Evolutionary conservation across 768 basidiomycete species (phyloP).

Genomic region (Termitomyces sp.): DNA sequence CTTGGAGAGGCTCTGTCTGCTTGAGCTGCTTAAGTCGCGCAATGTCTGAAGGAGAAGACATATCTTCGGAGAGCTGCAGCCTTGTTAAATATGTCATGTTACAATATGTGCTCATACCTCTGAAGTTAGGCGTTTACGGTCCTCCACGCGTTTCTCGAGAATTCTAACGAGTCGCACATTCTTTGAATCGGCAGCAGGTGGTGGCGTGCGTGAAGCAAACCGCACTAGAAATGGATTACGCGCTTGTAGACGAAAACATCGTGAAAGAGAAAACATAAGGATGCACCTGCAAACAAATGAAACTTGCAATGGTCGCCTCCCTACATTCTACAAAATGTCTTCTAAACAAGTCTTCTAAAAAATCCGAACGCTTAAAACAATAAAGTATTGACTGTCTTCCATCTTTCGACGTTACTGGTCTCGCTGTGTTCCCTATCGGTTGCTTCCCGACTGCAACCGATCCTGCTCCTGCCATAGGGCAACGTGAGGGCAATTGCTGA

Average conservation of each 20-base stretch:
- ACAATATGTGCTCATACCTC: slow-evolving; percentile 27
- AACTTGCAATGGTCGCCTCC: too few relatives aligned
- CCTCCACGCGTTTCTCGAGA: slow-evolving; percentile 48
- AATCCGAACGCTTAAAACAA: too few relatives aligned
- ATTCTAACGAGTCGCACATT: slow-evolving; percentile 50
- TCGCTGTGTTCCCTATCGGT: too few relatives aligned
- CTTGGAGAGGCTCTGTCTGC: slow-evolving; percentile 61
- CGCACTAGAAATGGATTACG: slow-evolving; percentile 1
- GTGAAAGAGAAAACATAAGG: slow-evolving; percentile 1
- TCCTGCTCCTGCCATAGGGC: too few relatives aligned
- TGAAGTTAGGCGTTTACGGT: slow-evolving; percentile 36
- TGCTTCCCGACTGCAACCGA: too few relatives aligned
- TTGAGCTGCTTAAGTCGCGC: slow-evolving; percentile 54
- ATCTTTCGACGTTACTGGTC: too few relatives aligned
- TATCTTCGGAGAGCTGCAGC: slow-evolving; percentile 44
- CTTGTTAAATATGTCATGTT: slow-evolving; percentile 5
- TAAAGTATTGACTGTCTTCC: too few relatives aligned
- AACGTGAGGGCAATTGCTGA: too few relatives aligned
- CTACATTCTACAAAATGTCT: too few relatives aligned
- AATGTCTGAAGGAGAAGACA: slow-evolving; percentile 54
- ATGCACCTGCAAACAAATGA: neutral
- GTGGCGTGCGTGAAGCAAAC: slow-evolving; percentile 6
- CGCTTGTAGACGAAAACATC: slow-evolving; percentile 1
- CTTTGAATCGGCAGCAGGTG: slow-evolving; percentile 29
- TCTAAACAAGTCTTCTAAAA: too few relatives aligned